Conservation (phyloP, 176 grass and related monocot genomes). For the Bolboschoenus planiculmis region DNA sequence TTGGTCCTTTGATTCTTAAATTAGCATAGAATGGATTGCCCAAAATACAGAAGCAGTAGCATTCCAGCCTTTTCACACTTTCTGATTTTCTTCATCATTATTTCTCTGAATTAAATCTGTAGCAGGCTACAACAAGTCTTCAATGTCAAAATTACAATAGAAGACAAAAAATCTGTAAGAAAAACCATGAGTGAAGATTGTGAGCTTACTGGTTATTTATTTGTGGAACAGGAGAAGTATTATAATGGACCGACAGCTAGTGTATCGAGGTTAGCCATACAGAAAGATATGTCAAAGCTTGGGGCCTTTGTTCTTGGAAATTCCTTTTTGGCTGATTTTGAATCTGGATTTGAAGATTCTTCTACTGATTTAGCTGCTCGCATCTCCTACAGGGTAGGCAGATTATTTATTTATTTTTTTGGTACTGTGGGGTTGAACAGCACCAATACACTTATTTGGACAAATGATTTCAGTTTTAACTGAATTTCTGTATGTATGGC, state of each 20-base stretch:
- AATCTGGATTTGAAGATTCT: constrained; percentile 54
- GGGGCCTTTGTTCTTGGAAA: constrained; percentile 34
- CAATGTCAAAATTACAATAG: background rate
- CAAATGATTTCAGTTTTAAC: background rate
- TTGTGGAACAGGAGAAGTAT: constrained; percentile 51
- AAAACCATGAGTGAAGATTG: background rate
- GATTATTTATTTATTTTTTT: background rate
- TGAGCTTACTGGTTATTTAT: background rate
- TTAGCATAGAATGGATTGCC: background rate
- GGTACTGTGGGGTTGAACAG: background rate
- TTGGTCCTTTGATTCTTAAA: background rate
- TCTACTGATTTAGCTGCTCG: constrained; percentile 57
- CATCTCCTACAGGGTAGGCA: constrained; percentile 67
- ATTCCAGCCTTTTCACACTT: background rate
- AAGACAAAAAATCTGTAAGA: background rate
- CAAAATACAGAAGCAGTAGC: background rate
- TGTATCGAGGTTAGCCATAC: constrained; percentile 33
- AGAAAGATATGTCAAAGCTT: constrained; percentile 49
- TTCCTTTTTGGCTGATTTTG: constrained; percentile 49
- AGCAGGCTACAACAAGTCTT: background rate
- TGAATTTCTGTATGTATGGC: background rate
- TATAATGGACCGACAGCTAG: constrained; percentile 54
- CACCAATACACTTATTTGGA: background rate
- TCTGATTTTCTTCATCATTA: background rate
- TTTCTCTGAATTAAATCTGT: background rate